These are phyloP conservation scores for Chalciporus piperatoides DNA, from an alignment of 1,284 basidiomycete species.

Conservation along the genomic window DNA sequence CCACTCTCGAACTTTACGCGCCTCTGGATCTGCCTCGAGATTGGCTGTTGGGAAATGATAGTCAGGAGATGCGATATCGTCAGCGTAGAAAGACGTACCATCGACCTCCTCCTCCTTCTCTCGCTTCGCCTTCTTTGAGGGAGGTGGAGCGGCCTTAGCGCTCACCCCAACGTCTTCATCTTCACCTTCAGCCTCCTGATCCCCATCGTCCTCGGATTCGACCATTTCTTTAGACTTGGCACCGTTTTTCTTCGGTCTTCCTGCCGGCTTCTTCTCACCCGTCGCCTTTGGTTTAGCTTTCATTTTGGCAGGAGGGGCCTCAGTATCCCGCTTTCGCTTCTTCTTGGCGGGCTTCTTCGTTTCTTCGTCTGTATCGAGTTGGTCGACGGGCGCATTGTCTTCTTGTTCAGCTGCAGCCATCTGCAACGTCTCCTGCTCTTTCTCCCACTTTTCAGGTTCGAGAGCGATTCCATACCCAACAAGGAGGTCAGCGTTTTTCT, in stretches of 20 bases:
- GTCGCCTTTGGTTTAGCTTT: constrained; percentile 37
- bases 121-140: constrained; percentile 62
- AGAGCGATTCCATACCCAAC: constrained; percentile 81
- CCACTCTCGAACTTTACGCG: constrained; percentile 73
- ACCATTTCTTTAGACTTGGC: constrained; percentile 62
- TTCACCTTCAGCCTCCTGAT: constrained; percentile 42
- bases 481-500: constrained; percentile 73
- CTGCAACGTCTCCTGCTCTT: constrained; percentile 46
- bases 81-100: constrained; percentile 35
- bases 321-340: constrained; percentile 60
- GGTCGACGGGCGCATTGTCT: constrained; percentile 65
- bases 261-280: constrained; percentile 36
- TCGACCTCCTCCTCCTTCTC: constrained; percentile 65
- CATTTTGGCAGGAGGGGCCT: constrained; percentile 40
- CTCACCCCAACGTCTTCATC: constrained; percentile 50
- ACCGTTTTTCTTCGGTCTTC: constrained; percentile 54
- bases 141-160: constrained; percentile 57
- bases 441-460: constrained; percentile 77
- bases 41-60: constrained; percentile 35
- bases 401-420: constrained; percentile 52
- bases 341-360: constrained; percentile 54
- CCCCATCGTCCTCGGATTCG: constrained; percentile 62
- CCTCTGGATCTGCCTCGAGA: constrained; percentile 64
- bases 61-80: constrained; percentile 11
- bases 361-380: constrained; percentile 51